Conservation (phyloP, 768 basidiomycete species). For the Termitomyces sp. region DNA sequence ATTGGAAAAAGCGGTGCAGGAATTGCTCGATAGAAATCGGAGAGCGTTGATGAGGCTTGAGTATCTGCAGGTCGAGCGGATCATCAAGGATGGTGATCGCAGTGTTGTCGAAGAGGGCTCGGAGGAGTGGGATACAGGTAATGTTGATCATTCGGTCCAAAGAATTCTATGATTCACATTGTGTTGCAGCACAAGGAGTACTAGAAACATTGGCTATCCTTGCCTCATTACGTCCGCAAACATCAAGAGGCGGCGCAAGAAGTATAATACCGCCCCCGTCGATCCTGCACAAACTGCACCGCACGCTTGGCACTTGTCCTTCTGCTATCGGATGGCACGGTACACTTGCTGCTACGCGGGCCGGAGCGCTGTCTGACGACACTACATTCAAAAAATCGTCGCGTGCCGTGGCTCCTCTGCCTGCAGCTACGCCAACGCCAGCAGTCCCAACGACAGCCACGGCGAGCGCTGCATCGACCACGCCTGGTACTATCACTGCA, state of each 20-base stretch:
- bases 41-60: conserved; percentile 59
- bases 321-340: conserved; percentile 72
- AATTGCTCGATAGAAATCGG: conserved; percentile 61
- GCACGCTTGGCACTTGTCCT: conserved; percentile 55
- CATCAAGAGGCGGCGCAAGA: conserved; percentile 32
- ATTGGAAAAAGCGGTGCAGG: conserved; percentile 63
- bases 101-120: conserved; percentile 48
- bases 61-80: conserved; percentile 55
- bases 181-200: conserved; percentile 59
- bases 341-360: conserved; percentile 51
- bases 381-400: conserved; percentile 57
- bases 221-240: conserved; percentile 60
- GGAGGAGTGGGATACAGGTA: conserved; percentile 82
- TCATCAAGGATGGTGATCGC: conserved; percentile 40
- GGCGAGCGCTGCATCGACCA: conserved; percentile 12
- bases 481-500: conserved; percentile 18
- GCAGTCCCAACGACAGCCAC: conserved; percentile 17
- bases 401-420: conserved; percentile 28
- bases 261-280: conserved; percentile 59
- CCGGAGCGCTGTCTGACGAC: conserved; percentile 68
- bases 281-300: conserved; percentile 66
- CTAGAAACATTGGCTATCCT: conserved; percentile 63
- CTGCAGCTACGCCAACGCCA: background rate
- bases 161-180: conserved; percentile 6
- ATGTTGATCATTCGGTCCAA: no score